Conservation (phyloP, 495 filamentous ascomycete genomes). For the Penicillium verhagenii region DNA sequence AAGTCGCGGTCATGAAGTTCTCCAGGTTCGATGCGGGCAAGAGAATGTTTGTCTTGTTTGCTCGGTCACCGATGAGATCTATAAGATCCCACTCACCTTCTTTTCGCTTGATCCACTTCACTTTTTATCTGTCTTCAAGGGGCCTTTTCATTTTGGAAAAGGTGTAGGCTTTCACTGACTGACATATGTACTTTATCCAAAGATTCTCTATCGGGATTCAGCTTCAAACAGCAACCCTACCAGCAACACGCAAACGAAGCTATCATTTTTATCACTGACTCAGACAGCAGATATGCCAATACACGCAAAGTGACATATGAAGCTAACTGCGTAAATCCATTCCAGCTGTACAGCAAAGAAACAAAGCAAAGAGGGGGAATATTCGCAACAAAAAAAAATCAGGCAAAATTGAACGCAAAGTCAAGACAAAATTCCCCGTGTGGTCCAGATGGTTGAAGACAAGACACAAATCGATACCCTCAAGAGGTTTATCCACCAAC, state of each 20-base stretch:
- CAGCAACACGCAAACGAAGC: neutral
- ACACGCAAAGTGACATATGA: neutral
- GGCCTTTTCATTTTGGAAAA: no score
- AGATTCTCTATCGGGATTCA: neutral
- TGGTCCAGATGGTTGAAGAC: neutral
- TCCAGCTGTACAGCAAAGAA: neutral
- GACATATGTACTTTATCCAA: no score
- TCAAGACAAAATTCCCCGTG: neutral
- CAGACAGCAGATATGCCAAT: neutral
- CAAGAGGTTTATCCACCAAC: neutral
- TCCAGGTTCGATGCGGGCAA: constrained; percentile 1
- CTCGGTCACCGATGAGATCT: constrained; percentile 1
- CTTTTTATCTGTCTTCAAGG: neutral
- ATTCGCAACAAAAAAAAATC: constrained; percentile 3
- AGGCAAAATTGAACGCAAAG: no score
- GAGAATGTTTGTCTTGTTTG: constrained; percentile 5
- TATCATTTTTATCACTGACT: neutral
- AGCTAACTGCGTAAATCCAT: neutral
- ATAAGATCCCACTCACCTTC: constrained; percentile 4
- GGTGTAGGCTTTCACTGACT: no score
- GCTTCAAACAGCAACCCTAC: neutral
- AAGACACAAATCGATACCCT: neutral
- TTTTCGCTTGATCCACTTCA: neutral
- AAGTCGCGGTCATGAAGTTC: constrained; percentile 1
- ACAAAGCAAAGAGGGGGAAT: constrained; percentile 3